A percentile compares a stretch with the other conserved stretches of the same genome.
phyloP scores from a whole-genome alignment of 202 grass and related monocot genomes.

The Dendrocalamus latiflorus region DNA sequence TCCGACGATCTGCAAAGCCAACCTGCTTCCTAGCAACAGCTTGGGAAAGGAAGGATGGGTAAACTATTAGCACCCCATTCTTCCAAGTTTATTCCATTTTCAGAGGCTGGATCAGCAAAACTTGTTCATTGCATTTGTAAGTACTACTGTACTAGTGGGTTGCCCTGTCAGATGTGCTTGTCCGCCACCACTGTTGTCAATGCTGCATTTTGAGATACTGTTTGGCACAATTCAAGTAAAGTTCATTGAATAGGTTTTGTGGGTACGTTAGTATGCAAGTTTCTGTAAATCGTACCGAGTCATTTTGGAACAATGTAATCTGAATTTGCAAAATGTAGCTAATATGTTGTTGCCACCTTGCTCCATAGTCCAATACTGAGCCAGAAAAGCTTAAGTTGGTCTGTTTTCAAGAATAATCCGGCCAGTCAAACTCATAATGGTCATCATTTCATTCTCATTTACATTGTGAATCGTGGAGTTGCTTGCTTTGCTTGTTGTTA shows the following conservation, averaged over 20 bases:
- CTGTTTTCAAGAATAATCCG: background rate
- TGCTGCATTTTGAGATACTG: slow-evolving; percentile 6
- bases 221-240: slow-evolving; percentile 21
- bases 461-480: slow-evolving; percentile 2
- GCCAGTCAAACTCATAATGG: background rate
- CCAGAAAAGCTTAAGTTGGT: no score
- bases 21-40: slow-evolving; percentile 13
- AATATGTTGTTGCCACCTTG: background rate
- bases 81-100: slow-evolving; percentile 1
- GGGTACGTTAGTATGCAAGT: background rate
- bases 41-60: slow-evolving; percentile 11
- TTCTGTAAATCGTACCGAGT: background rate
- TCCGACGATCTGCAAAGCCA: slow-evolving; percentile 39
- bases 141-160: slow-evolving; percentile 6
- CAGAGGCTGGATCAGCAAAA: background rate
- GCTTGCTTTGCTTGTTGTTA: background rate
- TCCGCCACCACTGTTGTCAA: slow-evolving; percentile 18
- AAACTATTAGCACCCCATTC: slow-evolving; percentile 32
- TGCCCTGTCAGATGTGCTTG: background rate
- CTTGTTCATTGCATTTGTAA: background rate
- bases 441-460: background rate
- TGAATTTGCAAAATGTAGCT: background rate
- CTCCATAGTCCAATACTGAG: no score
- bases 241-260: slow-evolving; percentile 11
- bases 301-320: slow-evolving; percentile 7